Percentiles rank a stretch among this genome's conserved stretches.
Conservation (phyloP, 345 rosid genomes). For the Euphorbia lathyris region DNA sequence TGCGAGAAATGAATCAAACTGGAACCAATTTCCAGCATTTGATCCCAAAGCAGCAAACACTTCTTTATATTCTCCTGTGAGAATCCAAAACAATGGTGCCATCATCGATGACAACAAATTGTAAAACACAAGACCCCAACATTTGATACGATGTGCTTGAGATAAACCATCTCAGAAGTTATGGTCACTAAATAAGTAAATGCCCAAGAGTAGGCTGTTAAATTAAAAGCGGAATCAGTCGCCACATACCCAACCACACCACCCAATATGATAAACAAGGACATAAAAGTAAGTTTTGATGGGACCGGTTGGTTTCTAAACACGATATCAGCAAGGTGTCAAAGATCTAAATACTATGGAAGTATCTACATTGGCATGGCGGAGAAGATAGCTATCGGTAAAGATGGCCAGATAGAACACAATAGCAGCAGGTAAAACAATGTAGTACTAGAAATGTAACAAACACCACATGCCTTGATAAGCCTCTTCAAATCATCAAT, state of each 20-base stretch:
- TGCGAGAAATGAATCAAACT: constrained; percentile 51
- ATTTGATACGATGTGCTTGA: constrained; percentile 92
- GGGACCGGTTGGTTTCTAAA: constrained; percentile 86
- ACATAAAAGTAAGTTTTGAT: constrained; percentile 63
- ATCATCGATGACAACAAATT: constrained; percentile 83
- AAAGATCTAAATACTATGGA: constrained; percentile 90
- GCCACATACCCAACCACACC: constrained; percentile 96
- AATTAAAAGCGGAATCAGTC: constrained; percentile 75
- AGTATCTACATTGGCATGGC: constrained; percentile 96
- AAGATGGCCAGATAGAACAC: constrained; percentile 94
- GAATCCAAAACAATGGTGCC: constrained; percentile 86
- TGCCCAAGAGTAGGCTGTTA: constrained; percentile 95
- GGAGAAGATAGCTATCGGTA: constrained; percentile 91
- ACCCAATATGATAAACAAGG: constrained; percentile 66
- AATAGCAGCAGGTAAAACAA: constrained; percentile 89
- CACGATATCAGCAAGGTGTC: constrained; percentile 84
- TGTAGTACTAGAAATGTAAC: no score
- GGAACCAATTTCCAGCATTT: constrained; percentile 53
- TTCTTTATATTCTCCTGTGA: constrained; percentile 73
- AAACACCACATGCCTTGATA: no score
- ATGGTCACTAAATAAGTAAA: constrained; percentile 84
- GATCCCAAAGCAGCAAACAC: constrained; percentile 58
- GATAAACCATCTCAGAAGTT: constrained; percentile 94
- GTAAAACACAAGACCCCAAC: constrained; percentile 83
- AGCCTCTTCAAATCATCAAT: no score